Evolutionary conservation across 768 basidiomycete genomes (phyloP), one percentile per base, ranked within the genome.

Genomic region (Butyriboletus loyo): DNA sequence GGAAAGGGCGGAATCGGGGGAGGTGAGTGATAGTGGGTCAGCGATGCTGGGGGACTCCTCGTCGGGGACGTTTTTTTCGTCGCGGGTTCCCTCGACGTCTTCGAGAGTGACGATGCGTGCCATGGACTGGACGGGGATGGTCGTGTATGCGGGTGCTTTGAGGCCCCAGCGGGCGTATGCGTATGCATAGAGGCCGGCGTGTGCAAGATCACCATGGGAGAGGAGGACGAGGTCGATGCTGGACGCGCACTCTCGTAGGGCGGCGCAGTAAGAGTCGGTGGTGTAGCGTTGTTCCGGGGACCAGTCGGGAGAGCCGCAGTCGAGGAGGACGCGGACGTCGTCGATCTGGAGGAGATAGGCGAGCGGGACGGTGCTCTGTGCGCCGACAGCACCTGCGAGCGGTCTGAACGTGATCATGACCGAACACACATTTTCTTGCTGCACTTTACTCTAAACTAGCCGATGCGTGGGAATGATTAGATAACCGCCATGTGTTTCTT

Each of bases 91-190:
- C 60, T 94, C 91, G 1, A 87, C 80, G 62, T 97, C 94, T 69
- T 98, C 92, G 7, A 87, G 81, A 2, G 89, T 87, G 15, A 92
- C 92, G 38, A 98, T 91, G 31, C 92, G 80, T 5, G 90, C 96
- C 87, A 94, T 96, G 50, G 95, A 92, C 60, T 95, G 92, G 0
- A 97, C 93, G 34, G 96, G 96, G 25, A 98, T 81, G 3, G 95
- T 96, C 0, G 91, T 89, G 67, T 98, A 99, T 19, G 93, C 85
- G 4, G 94, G 92, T 21, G 94, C 94, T 53, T 81, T 86, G 37
- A 98, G 77, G 21, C 86, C 86, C 87, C 92, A 94, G 66, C 82
- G 79, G 17, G 93, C 81, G 67, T 90, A 81, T 6, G 97, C 94
- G 69, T 90, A 98, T 11, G 97, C 85, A 65, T 92, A 94, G n/a